Conservation (phyloP, 306 rosid genomes). For the Glycine tomentella region DNA sequence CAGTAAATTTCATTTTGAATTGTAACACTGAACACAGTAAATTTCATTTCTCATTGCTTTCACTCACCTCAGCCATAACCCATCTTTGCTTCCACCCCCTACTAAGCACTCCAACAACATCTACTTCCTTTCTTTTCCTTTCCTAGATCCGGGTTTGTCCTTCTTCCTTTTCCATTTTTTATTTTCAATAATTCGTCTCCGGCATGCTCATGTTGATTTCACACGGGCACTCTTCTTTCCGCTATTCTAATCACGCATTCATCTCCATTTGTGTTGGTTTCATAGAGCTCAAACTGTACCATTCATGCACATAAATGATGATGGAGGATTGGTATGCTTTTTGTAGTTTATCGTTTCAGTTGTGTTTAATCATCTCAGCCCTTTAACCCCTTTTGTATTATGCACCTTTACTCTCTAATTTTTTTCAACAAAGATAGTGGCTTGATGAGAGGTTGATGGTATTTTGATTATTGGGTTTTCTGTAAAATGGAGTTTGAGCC, state of each 20-base stretch:
- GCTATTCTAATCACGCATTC: conserved; percentile 19
- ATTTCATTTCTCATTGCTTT: not conserved
- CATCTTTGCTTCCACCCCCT: conserved; percentile 26
- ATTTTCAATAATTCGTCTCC: conserved; percentile 5
- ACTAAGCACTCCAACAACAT: not conserved
- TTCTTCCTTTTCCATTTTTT: not conserved
- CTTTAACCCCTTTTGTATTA: conserved; percentile 25
- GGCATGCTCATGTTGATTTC: conserved; percentile 8
- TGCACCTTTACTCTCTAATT: not conserved
- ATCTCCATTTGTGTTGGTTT: conserved; percentile 8
- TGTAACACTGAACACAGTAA: not conserved
- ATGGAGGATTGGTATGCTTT: not conserved
- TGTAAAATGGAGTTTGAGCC: conserved; percentile 61
- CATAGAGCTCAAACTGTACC: conserved; percentile 23
- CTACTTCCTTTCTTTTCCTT: not conserved
- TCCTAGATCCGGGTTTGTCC: conserved; percentile 37
- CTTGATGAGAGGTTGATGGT: conserved; percentile 32
- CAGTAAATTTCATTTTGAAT: conserved; percentile 12
- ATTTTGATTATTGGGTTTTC: conserved; percentile 30
- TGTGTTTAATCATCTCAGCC: conserved; percentile 28
- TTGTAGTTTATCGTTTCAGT: not conserved
- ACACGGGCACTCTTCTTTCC: not conserved
- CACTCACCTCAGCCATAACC: not conserved
- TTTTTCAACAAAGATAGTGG: conserved; percentile 9
- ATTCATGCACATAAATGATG: conserved; percentile 21